Conservation (phyloP, 2,329 filamentous ascomycete genomes). For the Fusarium sp. region DNA sequence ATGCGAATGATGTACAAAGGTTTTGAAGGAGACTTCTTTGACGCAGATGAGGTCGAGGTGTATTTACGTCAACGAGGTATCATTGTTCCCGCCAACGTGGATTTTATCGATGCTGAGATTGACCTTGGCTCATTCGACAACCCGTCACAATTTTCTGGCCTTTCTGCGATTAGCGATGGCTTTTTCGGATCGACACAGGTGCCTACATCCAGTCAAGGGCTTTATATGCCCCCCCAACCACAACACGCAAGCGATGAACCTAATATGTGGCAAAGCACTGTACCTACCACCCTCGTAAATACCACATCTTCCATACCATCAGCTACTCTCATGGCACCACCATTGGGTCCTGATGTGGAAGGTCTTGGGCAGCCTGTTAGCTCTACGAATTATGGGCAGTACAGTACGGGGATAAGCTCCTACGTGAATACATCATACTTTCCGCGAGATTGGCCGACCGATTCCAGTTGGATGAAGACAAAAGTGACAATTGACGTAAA, state of each 20-base stretch:
- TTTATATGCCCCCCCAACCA: slow-evolving; percentile 17
- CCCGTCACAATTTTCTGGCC: slow-evolving; percentile 14
- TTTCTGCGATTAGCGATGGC: slow-evolving; percentile 1
- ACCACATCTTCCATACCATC: slow-evolving; percentile 21
- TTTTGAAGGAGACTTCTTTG: slow-evolving; percentile 81
- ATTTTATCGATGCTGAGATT: slow-evolving; percentile 71
- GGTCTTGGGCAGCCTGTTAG: slow-evolving; percentile 17
- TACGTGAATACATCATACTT: slow-evolving; percentile 31
- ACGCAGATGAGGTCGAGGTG: slow-evolving; percentile 80
- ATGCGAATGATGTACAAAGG: slow-evolving; percentile 69
- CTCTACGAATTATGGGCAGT: slow-evolving; percentile 17
- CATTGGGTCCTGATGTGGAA: slow-evolving; percentile 18
- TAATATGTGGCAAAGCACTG: slow-evolving; percentile 30
- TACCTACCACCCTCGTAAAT: slow-evolving; percentile 24
- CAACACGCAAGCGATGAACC: background rate
- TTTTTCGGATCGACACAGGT: slow-evolving; percentile 30
- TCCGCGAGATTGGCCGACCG: slow-evolving; percentile 33
- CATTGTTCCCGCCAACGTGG: slow-evolving; percentile 69
- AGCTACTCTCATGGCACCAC: slow-evolving; percentile 12
- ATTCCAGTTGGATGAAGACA: slow-evolving; percentile 46
- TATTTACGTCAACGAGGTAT: slow-evolving; percentile 76
- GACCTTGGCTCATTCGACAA: slow-evolving; percentile 57
- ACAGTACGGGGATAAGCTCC: slow-evolving; percentile 13
- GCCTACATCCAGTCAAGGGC: slow-evolving; percentile 7
- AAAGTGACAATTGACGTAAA: slow-evolving; percentile 54